Evolutionary conservation across 2,329 filamentous ascomycete genomes (phyloP).

Genomic region (Massarina eburnea): DNA sequence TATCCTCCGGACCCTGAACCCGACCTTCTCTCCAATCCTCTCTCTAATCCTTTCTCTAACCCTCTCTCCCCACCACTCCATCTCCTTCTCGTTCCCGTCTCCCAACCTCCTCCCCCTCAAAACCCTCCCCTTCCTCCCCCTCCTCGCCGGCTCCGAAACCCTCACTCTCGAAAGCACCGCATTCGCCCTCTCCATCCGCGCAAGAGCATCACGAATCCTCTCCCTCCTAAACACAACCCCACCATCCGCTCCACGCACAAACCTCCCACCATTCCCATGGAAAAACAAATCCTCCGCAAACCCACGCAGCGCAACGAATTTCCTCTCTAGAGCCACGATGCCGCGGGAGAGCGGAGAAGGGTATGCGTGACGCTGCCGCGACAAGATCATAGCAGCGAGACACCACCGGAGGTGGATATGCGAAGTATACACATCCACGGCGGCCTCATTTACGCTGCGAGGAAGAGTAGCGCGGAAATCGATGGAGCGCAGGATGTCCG

Average conservation of each 20-base stretch:
- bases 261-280: too few species aligned
- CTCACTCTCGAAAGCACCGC: neutral
- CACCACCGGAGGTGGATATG: constrained; percentile 4
- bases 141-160: neutral
- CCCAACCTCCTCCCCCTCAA: too few species aligned
- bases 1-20: too few species aligned
- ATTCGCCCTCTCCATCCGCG: too few species aligned
- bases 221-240: too few species aligned
- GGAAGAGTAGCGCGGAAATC: neutral
- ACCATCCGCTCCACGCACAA: too few species aligned
- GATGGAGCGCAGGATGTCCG: neutral
- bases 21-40: too few species aligned
- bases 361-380: neutral
- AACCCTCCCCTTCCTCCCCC: neutral
- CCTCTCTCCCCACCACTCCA: neutral
- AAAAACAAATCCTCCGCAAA: neutral
- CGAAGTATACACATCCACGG: constrained; percentile 7
- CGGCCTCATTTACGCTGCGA: neutral
- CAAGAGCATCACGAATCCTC: too few species aligned
- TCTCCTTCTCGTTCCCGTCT: too few species aligned
- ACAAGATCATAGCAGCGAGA: constrained; percentile 1
- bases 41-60: neutral
- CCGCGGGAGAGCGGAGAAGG: neutral
- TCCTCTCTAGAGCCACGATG: neutral
- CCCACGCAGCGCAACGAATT: neutral